phyloP scores from a whole-genome alignment of 2,329 filamentous ascomycete species.

The Paecilomyces niveus region DNA sequence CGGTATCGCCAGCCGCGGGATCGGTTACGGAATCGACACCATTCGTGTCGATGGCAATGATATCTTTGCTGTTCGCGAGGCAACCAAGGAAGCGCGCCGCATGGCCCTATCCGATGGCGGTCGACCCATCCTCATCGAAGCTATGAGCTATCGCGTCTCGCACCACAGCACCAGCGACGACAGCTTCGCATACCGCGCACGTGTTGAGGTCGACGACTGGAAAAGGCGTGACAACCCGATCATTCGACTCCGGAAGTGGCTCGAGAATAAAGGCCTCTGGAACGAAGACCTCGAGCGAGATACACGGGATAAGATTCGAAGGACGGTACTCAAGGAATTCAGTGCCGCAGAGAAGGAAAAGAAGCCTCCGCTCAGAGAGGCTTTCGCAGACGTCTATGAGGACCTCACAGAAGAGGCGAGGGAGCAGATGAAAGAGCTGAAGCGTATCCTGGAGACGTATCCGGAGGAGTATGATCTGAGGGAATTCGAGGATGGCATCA shows the following conservation, averaged over 20 bases:
- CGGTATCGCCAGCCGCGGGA: slow-evolving; percentile 77
- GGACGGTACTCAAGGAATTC: slow-evolving; percentile 77
- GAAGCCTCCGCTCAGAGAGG: slow-evolving; percentile 46
- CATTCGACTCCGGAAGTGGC: slow-evolving; percentile 77
- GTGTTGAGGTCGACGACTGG: slow-evolving; percentile 92
- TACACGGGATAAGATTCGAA: slow-evolving; percentile 57
- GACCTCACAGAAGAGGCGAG: slow-evolving; percentile 71
- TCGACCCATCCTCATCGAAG: slow-evolving; percentile 79
- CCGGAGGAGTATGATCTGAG: slow-evolving; percentile 84
- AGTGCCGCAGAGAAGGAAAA: slow-evolving; percentile 57
- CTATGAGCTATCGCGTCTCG: slow-evolving; percentile 96
- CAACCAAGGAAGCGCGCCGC: slow-evolving; percentile 66
- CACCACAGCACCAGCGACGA: slow-evolving; percentile 97
- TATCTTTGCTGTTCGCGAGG: slow-evolving; percentile 79
- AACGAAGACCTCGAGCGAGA: slow-evolving; percentile 75
- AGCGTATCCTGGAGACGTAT: slow-evolving; percentile 72
- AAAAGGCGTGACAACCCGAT: slow-evolving; percentile 85
- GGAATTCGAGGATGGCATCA: slow-evolving; percentile 66
- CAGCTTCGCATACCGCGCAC: slow-evolving; percentile 89
- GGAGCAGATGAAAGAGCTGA: slow-evolving; percentile 70
- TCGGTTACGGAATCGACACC: slow-evolving; percentile 91
- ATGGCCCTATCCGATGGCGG: slow-evolving; percentile 77
- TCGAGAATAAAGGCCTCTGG: slow-evolving; percentile 79
- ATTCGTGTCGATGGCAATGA: slow-evolving; percentile 93
- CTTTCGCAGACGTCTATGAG: slow-evolving; percentile 86